Base-by-base conservation (phyloP, 1,139 yeast species). In the Sugiyamaella japonica region DNA sequence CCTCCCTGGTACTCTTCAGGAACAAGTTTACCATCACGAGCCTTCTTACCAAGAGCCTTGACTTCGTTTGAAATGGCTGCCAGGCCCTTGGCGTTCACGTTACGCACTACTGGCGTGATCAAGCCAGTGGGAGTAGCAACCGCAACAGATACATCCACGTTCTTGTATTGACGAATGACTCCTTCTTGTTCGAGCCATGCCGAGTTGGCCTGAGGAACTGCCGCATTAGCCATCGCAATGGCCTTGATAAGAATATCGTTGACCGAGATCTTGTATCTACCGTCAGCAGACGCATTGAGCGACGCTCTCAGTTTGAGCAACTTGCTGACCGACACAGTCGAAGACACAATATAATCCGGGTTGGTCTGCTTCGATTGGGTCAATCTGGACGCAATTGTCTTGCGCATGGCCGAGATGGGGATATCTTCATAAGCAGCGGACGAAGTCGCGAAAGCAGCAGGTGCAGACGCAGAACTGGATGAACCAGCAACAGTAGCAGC, bases 1-100 rank as follows among this genome's bases (percentile, higher is more conserved):
- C 99, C 99, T 68, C 99, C 99, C 80, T 89, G 97, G 84, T 86
- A 95, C 77, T 93, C 99, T 73, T 89, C 96, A 61, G 99, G 99
- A 63, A 76, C 72, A 71, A 93, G 84, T 79, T 91, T 93, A 75
- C 90, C 91, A 59, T 81, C 89, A 76, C 93, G 90, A 61, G 99
- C 99, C 76, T 95, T 89, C 80, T 89, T 88, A 66, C 97, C 99
- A 66, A 93, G 82, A 66, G 86, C 97, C 80, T 93, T 93, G 67
- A 89, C 83, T 73, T 86, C 90, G 61, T 74, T 73, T 45, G 98
- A 91, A 69, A 93, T 93, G 43, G 83, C 68, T 52, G 85, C 81
- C 61, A 93, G 81, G 44, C 99, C 99, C 80, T 86, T 89, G 62
- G 85, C 67, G 70, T 93, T 89, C 49, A 96, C 97, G 68, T 85